phyloP scores from a whole-genome alignment of 169 alveolate genomes.

The Perkinsus chesapeaki region DNA sequence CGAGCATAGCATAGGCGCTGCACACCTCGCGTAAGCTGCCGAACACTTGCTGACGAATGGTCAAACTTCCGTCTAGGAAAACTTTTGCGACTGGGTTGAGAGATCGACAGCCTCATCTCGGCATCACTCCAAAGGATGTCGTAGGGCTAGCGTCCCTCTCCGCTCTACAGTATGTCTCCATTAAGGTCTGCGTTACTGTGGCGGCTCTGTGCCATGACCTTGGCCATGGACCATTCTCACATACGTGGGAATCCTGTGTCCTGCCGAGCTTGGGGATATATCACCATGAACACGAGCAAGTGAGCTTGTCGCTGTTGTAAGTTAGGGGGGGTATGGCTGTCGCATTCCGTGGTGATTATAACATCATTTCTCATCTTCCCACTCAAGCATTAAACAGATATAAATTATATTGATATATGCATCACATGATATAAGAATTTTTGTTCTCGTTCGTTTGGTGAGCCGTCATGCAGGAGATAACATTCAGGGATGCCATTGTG shows the following conservation, averaged over 20 bases:
- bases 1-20: constrained; percentile 76
- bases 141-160: constrained; percentile 23
- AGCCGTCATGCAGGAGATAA: too few relatives aligned
- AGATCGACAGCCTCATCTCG: not conserved
- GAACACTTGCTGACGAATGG: not conserved
- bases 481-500: not conserved
- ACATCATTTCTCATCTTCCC: too few relatives aligned
- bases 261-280: constrained; percentile 19
- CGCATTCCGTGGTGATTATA: too few relatives aligned
- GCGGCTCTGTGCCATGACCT: constrained; percentile 80
- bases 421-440: too few relatives aligned
- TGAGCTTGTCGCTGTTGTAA: not conserved
- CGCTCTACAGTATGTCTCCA: constrained; percentile 21
- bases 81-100: not conserved
- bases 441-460: too few relatives aligned
- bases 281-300: not conserved
- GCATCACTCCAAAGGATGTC: constrained; percentile 15
- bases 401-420: too few relatives aligned
- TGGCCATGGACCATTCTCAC: constrained; percentile 83
- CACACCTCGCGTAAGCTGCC: constrained; percentile 46
- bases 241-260: constrained; percentile 60
- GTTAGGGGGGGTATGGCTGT: not conserved
- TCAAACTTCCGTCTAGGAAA: not conserved
- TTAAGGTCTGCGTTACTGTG: constrained; percentile 50
- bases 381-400: too few relatives aligned